These are phyloP conservation scores for Scutellaria galericulata DNA, from an alignment of 257 asterid species.

Conservation along the genomic window DNA sequence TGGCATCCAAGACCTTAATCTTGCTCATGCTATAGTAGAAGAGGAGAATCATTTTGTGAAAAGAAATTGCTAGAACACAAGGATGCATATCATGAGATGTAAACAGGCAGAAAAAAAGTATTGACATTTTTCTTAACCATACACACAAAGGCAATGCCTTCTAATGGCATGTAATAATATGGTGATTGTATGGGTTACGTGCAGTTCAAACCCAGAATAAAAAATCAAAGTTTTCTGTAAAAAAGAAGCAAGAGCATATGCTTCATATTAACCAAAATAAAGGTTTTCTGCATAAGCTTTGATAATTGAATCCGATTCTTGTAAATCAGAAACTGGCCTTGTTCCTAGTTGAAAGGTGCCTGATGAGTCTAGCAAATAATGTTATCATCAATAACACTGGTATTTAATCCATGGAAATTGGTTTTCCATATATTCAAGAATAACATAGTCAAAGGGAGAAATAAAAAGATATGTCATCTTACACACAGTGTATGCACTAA, in stretches of 20 bases:
- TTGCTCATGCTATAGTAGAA: constrained; percentile 72
- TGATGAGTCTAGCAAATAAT: constrained; percentile 2
- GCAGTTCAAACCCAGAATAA: background rate
- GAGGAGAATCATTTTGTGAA: constrained; percentile 28
- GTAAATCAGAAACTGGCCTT: constrained; percentile 5
- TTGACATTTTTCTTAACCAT: constrained; percentile 16
- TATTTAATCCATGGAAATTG: constrained; percentile 3
- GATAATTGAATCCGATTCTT: constrained; percentile 11
- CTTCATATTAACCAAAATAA: constrained; percentile 17
- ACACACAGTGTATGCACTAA: constrained; percentile 5
- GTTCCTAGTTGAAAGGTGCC: constrained; percentile 11
- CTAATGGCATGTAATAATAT: constrained; percentile 24
- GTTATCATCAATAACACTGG: constrained; percentile 1
- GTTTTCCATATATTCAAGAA: constrained; percentile 22
- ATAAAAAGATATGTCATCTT: background rate
- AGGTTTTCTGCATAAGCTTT: constrained; percentile 21
- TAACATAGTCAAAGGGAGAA: constrained; percentile 6
- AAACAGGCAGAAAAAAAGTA: constrained; percentile 7
- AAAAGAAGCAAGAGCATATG: background rate
- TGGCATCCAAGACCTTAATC: constrained; percentile 94
- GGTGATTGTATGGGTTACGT: background rate
- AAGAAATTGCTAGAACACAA: constrained; percentile 28
- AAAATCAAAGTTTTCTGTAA: background rate
- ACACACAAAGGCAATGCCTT: constrained; percentile 19
- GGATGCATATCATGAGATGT: constrained; percentile 26